Conservation (phyloP, 2,329 filamentous ascomycete species). For the Fusarium napiforme region DNA sequence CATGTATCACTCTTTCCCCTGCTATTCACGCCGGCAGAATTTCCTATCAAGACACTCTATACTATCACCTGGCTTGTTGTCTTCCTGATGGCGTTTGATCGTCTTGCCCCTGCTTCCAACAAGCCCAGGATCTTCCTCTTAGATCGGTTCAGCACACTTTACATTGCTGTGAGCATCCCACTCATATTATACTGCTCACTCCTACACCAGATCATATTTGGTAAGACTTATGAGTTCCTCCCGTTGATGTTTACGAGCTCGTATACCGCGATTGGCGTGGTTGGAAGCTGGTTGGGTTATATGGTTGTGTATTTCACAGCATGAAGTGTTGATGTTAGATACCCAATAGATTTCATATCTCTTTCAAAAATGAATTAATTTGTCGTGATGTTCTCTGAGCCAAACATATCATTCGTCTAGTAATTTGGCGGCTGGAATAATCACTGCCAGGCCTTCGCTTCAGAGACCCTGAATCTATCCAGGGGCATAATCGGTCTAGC, state of each 20-base stretch:
- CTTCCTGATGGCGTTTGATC: constrained; percentile 88
- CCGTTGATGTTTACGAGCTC: constrained; percentile 97
- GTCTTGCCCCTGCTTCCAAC: constrained; percentile 83
- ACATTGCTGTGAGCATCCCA: constrained; percentile 89
- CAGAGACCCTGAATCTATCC: background rate
- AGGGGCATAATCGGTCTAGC: background rate
- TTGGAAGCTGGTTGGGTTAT: constrained; percentile 95
- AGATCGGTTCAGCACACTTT: constrained; percentile 89
- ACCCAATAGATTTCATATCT: constrained; percentile 38
- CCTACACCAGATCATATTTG: constrained; percentile 85
- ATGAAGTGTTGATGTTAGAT: constrained; percentile 45
- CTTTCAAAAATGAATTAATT: background rate
- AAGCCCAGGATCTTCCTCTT: constrained; percentile 87
- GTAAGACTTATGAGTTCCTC: constrained; percentile 84
- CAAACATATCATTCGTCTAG: background rate
- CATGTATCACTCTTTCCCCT: constrained; percentile 96
- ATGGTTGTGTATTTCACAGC: constrained; percentile 87
- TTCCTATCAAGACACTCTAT: constrained; percentile 92
- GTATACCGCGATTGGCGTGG: constrained; percentile 92
- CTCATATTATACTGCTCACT: constrained; percentile 90
- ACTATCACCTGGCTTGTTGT: constrained; percentile 91
- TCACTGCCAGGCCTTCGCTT: background rate
- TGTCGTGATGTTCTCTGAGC: background rate
- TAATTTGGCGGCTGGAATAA: background rate
- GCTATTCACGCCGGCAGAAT: constrained; percentile 91